Base-by-base conservation (phyloP, 2,329 filamentous ascomycete genomes). In the Pseudocercospora crystallina region DNA sequence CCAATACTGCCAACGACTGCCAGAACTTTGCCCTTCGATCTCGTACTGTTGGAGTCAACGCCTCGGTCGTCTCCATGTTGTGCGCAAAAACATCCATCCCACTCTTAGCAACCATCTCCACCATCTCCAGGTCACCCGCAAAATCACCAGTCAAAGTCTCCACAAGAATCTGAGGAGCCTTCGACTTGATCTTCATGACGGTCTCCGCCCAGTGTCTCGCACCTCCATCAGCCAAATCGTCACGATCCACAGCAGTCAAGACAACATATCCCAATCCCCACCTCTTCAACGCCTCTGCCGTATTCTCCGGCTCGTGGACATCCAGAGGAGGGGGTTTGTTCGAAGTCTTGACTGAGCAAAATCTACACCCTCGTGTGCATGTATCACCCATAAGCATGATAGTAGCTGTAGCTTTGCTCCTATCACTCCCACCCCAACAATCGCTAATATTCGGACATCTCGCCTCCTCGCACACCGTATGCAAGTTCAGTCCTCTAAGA, bases 331-430 rank as follows among this genome's bases (percentile, higher is more conserved):
- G 85, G 0, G 84, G 84, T 1, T 77, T 74, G 37, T 87, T 84
- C 51, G 77, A 85, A 2, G 94, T 99, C 80, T 97, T 97, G 45
- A 99, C 94, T 59, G 86, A 90, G 80, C 94, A 99, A 78, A 99
- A 99, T 46, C 94, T 84, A 73, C 94, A 99, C 13, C 92, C 94
- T 53, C 94, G 82, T 13, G 94, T 99, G 73, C 94, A 99, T 8
- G 92, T 97, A 71, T 99, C 94, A 58, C 94, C 94, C 91, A 97
- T 97, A 41, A 99, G 77, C 94, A 99, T 99, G 72, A 99, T 97
- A 9, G 94, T 99, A 2, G 94, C 94, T 30, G 94, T 99, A 4
- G 94, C 94, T 20, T 90, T 86, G 59, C 84, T 86, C 76, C 96
- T 96, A 70, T 87, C 83, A 67, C 80, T 84, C 31, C 94, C 94